phyloP scores from a whole-genome alignment of 73 alveolate genomes.

The Paramecium tetraurelia region DNA sequence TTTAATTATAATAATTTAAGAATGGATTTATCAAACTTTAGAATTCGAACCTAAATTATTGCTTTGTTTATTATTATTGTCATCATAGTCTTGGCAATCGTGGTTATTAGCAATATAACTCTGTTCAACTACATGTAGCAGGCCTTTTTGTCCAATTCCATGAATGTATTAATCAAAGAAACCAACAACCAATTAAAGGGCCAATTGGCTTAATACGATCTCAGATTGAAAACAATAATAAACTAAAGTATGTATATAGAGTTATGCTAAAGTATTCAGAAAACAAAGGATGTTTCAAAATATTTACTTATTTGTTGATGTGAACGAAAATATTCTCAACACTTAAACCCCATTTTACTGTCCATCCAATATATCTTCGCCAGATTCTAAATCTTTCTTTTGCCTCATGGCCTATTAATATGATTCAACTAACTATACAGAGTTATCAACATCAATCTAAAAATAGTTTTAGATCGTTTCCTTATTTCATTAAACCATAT shows the following conservation, averaged over 20 bases:
- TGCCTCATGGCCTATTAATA: neutral
- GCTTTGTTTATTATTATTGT: neutral
- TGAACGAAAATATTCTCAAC: neutral
- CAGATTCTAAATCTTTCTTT: neutral
- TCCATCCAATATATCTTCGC: neutral
- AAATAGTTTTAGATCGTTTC: neutral
- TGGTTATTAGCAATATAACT: neutral
- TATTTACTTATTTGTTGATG: neutral
- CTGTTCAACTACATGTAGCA: neutral
- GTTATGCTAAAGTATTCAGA: neutral
- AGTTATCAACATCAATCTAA: neutral
- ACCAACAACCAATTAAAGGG: neutral
- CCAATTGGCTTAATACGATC: neutral
- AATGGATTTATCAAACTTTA: neutral
- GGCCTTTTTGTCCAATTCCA: neutral
- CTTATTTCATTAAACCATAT: neutral
- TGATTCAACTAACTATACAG: neutral
- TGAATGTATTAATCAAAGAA: neutral
- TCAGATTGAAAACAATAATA: neutral
- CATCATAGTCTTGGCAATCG: neutral
- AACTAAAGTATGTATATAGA: neutral
- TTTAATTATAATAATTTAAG: neutral
- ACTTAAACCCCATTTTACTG: neutral
- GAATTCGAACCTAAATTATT: neutral
- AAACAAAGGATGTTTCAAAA: neutral